Evolutionary conservation across 1,284 basidiomycete species (phyloP), one percentile per base, ranked within the genome.

Genomic region (Cryptococcus maquisensis): DNA sequence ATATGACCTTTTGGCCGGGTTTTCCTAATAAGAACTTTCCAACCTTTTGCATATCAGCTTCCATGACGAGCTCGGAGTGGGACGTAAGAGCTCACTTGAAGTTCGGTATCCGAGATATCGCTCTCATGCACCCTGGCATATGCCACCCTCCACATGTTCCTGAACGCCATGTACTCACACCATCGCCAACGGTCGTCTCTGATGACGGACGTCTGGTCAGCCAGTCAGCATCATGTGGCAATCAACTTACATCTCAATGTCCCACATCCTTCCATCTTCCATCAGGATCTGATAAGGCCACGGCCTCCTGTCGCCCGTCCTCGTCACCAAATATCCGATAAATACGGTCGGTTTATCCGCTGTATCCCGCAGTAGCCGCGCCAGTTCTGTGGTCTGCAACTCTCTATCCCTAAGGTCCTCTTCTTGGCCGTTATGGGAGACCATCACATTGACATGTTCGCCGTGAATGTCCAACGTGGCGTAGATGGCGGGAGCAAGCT

Each of bases 361-460:
- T 3, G 84, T 79, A 21, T 80, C 80, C 0, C 83, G 76, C 82
- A 95, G 88, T 49, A 96, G 86, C 26, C 85, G 79, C 1, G 87
- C 93, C 41, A 96, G 79, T 66, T 88, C 88, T 35, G 73, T 86
- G 44, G 88, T 89, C 70, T 97, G 93, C 41, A 96, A 75, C 71
- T 94, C 87, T 60, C 93, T 84, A 73, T 96, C 93, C 18, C 92
- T 74, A 0, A 87, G 82, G 49, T 92, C 90, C 71, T 95, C 88
- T 80, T 95, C 89, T 81, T 97, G 93, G 2, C 93, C 93, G 68
- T 97, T 96, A 68, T 97, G 93, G 0, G 88, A 83, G 1, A 95
- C 87, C 20, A 95, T 78, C 0, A 94, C 88, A 15, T 87, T 86
- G 21, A 95, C 84, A 49, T 83, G 80, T 0, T 85, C 86, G 0